Evolutionary conservation across 2,329 filamentous ascomycete species (phyloP).

Genomic region (Alternaria sp.): DNA sequence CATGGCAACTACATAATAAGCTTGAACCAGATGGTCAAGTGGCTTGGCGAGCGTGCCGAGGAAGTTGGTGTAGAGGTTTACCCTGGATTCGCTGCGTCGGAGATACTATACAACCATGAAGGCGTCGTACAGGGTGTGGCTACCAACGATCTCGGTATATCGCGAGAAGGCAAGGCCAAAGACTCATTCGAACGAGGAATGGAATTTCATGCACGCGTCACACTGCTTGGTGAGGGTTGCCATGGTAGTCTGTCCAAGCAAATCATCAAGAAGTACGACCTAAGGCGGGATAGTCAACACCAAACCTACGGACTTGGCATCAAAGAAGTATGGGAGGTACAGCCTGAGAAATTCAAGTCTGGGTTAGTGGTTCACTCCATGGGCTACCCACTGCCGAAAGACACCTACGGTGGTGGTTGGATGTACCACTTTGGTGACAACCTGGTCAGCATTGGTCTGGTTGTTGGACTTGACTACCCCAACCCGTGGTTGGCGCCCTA

Average conservation of each 20-base stretch:
- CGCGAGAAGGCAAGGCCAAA: constrained; percentile 82
- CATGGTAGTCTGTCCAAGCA: constrained; percentile 96
- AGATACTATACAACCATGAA: constrained; percentile 86
- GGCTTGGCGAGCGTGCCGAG: constrained; percentile 95
- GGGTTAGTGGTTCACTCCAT: constrained; percentile 88
- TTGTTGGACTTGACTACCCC: constrained; percentile 91
- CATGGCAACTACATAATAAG: constrained; percentile 98
- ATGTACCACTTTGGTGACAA: constrained; percentile 99
- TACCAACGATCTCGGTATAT: constrained; percentile 92
- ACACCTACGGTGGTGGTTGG: constrained; percentile 97
- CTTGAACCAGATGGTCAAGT: constrained; percentile 92
- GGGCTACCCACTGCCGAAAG: constrained; percentile 86
- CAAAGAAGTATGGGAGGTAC: constrained; percentile 97
- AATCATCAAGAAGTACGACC: constrained; percentile 90
- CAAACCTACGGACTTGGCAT: constrained; percentile 95
- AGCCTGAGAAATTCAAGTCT: constrained; percentile 88
- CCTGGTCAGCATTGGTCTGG: constrained; percentile 88
- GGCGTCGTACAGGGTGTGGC: constrained; percentile 93
- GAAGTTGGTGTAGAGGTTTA: constrained; percentile 96
- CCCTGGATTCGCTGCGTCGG: constrained; percentile 91
- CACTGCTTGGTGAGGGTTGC: constrained; percentile 92
- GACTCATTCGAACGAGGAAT: constrained; percentile 94
- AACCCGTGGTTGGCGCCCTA: constrained; percentile 98
- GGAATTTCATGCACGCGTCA: constrained; percentile 95
- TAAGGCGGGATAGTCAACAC: constrained; percentile 86